Evolutionary conservation across 2,329 filamentous ascomycete species (phyloP), one percentile per base, ranked within the genome.

Genomic region (Diaporthe citrichinensis): DNA sequence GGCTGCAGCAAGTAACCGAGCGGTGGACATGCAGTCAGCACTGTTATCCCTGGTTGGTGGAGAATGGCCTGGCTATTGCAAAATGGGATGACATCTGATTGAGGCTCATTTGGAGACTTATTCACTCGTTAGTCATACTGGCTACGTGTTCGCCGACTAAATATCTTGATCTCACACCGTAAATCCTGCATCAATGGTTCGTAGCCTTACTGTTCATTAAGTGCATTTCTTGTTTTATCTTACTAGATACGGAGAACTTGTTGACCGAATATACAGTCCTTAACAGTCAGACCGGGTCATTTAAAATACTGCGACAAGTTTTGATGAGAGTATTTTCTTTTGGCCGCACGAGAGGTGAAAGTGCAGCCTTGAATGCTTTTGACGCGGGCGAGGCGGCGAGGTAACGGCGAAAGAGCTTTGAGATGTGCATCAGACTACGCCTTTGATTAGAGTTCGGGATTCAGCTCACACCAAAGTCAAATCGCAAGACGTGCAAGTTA

Each of bases 21-120:
- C 28, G 41, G 61, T 46, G 61, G 49, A 34, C 3, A 65, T 65
- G 61, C 61, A 65, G 41, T 65, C 61, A 65, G 61, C 41, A 49
- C 17, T 15, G 36, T 12, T 39, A 65, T 25, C 28, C 17, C 25
- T 59, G 61, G 41, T 25, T 20, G 25, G 59, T 23, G 15, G 44
- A 25, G 25, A 10, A 31, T 28, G 41, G 20, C 9, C 17, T 49
- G n/a, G 10, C 25, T 28, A 1, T 4, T 55, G 25, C 2, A 31
- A 28, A 55, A 31, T 46, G 41, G 41, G 41, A 25, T 49, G 61
- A 46, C 20, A 25, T 65, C 17, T 46, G 39, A 25, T 62, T 20
- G 36, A 61, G 36, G 7, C 36, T 62, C 59, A 14, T 34, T 58
- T 23, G 9, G 8, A 15, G 55, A 34, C n/a, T 59, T 23, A n/a